phyloP scores from a whole-genome alignment of 768 basidiomycete species.

The Grammothele lineata region DNA sequence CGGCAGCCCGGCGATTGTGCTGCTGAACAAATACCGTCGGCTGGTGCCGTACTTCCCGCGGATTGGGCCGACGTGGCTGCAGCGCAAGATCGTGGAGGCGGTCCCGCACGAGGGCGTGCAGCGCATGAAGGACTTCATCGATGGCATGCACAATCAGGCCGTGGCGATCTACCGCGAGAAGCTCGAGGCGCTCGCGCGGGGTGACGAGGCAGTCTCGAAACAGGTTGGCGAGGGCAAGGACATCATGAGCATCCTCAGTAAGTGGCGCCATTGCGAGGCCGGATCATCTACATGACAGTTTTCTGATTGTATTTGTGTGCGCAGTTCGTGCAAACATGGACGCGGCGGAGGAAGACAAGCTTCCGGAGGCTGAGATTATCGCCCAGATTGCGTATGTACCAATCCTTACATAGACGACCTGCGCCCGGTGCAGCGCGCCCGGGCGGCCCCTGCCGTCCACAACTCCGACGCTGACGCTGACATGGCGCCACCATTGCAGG shows the following conservation, averaged over 20 bases:
- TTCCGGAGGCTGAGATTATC: slow-evolving; percentile 28
- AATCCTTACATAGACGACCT: neutral
- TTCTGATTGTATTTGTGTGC: neutral
- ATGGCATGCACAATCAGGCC: slow-evolving; percentile 42
- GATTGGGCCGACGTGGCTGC: slow-evolving; percentile 37
- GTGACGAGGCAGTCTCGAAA: slow-evolving; percentile 23
- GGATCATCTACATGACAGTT: no score
- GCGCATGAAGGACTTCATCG: slow-evolving; percentile 40
- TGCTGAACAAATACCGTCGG: slow-evolving; percentile 32
- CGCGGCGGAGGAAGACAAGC: neutral
- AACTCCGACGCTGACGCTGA: neutral
- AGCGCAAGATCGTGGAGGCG: slow-evolving; percentile 39
- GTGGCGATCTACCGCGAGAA: slow-evolving; percentile 36
- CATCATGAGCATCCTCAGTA: slow-evolving; percentile 46
- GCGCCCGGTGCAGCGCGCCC: neutral
- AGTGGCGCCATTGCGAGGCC: slow-evolving; percentile 9
- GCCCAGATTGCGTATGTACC: slow-evolving; percentile 27
- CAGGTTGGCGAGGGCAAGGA: slow-evolving; percentile 36
- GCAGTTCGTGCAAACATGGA: slow-evolving; percentile 22
- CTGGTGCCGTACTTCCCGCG: slow-evolving; percentile 40
- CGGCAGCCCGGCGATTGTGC: neutral
- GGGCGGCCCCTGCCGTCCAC: no score
- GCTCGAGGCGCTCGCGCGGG: slow-evolving; percentile 24
- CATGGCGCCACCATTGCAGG: neutral
- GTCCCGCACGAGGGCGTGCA: slow-evolving; percentile 36